phyloP scores from a whole-genome alignment of 345 rosid genomes.

The Mallotus nudiflorus region DNA sequence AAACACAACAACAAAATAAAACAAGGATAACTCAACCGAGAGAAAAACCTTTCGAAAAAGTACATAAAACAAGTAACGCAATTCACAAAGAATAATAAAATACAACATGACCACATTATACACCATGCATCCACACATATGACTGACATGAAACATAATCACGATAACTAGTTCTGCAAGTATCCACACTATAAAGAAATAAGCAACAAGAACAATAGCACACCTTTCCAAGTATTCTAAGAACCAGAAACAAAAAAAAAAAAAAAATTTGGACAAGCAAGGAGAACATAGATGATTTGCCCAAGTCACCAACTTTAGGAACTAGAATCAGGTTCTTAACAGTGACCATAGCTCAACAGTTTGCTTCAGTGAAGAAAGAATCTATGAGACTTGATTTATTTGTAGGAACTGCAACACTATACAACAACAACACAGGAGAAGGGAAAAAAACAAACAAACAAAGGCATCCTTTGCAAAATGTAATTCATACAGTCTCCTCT shows the following conservation, averaged over 20 bases:
- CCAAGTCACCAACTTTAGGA: neutral
- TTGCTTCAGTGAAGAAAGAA: slow-evolving; percentile 3
- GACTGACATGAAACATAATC: neutral
- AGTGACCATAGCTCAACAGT: neutral
- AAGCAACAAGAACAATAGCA: neutral
- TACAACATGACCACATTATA: neutral
- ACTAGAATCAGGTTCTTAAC: slow-evolving; percentile 1
- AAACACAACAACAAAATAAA: no score
- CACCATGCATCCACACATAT: neutral
- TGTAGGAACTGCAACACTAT: no score
- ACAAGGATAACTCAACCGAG: neutral
- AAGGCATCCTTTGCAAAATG: no score
- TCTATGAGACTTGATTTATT: no score
- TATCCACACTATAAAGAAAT: neutral
- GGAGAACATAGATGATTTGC: neutral
- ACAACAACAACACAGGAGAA: no score
- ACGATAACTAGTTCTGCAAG: no score
- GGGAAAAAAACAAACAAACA: no score
- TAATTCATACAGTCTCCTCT: no score
- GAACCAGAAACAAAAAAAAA: neutral
- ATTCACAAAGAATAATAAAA: neutral
- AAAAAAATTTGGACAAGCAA: no score
- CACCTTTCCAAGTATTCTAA: neutral
- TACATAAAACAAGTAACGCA: neutral
- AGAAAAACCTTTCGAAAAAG: neutral